Evolutionary conservation across 2,329 filamentous ascomycete genomes (phyloP).

Genomic region (Ascochyta clinopodiicola): DNA sequence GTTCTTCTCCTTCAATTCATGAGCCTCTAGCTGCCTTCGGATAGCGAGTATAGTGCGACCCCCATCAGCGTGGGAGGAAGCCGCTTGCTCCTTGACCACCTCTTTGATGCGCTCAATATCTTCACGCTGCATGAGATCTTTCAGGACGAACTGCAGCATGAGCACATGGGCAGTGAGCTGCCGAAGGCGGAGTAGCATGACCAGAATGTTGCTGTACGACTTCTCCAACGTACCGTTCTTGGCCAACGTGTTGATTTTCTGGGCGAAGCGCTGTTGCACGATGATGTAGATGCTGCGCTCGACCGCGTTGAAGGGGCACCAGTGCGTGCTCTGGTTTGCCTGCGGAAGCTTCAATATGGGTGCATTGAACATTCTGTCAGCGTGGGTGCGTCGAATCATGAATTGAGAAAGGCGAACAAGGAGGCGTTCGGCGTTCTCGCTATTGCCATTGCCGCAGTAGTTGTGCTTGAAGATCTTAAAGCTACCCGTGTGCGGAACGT

Average conservation of each 20-base stretch:
- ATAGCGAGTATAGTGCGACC: constrained; percentile 34
- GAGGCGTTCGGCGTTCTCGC: constrained; percentile 45
- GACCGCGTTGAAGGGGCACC: constrained; percentile 58
- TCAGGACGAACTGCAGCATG: constrained; percentile 55
- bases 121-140: constrained; percentile 52
- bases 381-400: constrained; percentile 64
- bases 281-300: constrained; percentile 63
- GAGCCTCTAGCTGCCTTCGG: constrained; percentile 37
- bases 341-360: constrained; percentile 62
- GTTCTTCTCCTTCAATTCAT: constrained; percentile 20
- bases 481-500: constrained; percentile 49
- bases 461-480: constrained; percentile 54
- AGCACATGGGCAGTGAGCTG: constrained; percentile 60
- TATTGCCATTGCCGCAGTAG: constrained; percentile 45
- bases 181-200: constrained; percentile 58
- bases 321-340: constrained; percentile 52
- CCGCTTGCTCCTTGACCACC: constrained; percentile 34
- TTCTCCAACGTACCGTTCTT: constrained; percentile 8
- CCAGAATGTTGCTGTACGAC: constrained; percentile 14
- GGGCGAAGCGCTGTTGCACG: constrained; percentile 53
- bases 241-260: constrained; percentile 49
- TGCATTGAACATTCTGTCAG: constrained; percentile 58
- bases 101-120: constrained; percentile 55
- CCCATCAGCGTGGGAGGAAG: constrained; percentile 10
- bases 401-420: constrained; percentile 51